Evolutionary conservation across 768 basidiomycete genomes (phyloP), one percentile per base, ranked within the genome.

Genomic region (Mycena pura): DNA sequence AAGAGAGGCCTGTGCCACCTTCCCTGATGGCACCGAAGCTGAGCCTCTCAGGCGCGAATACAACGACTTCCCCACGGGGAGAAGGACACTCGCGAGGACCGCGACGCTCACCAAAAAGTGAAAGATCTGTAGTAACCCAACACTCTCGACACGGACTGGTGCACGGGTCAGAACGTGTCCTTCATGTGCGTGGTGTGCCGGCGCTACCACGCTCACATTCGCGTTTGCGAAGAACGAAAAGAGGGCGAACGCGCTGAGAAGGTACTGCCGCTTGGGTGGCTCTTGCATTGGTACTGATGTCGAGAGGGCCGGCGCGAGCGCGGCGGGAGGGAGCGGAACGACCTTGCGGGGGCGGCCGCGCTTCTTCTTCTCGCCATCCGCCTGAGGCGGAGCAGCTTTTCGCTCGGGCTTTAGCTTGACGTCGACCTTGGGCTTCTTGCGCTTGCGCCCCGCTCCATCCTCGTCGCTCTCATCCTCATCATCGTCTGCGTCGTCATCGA

Each of bases 201-300:
- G 72, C 1, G 80, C 63, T 10, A 76, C 73, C 3, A 74, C 73
- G 1, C 83, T 78, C 0, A 87, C 81, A 17, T 91, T 72, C 2
- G 90, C 87, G 0, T 88, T 90, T 67, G 91, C 92, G 79, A 93
- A 91, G 76, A 94, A 90, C 0, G 91, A 93, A 76, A 95, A 92
- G 53, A 94, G 80, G 0, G 91, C 90, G 68, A 94, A 94, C 25
- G 86, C 86, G 25, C 91, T 92, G 45, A 95, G 85, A 50, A 94
- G 86, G 72, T 90, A 93, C 62, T 92, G 91, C 24, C 78, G 81
- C 14, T 75, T 38, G 11, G 29, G 70, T 40, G 41, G 60, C 19
- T 4, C 48, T 56, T 24, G 69, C 62, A 44, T 53, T 13, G 57
- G 49, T 5, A 68, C 64, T 4, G 74, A 58, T 7, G 64, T 67